These are phyloP conservation scores for Zymoseptoria pseudotritici DNA, from an alignment of 2,329 filamentous ascomycete genomes.

Conservation along the genomic window DNA sequence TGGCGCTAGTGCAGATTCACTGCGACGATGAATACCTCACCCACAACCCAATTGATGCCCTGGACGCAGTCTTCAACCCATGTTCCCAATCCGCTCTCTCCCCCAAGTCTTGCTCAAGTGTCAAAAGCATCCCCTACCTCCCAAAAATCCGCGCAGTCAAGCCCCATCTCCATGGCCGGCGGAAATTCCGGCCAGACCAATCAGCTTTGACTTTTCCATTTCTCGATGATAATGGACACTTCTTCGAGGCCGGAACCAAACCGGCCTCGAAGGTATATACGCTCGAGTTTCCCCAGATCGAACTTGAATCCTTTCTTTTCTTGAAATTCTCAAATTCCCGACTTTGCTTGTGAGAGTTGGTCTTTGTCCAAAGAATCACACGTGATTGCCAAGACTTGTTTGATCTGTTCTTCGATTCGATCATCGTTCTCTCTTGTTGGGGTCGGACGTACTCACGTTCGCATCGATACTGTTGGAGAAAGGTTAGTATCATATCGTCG, in stretches of 20 bases:
- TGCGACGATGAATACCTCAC: not conserved
- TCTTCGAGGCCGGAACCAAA: constrained; percentile 10
- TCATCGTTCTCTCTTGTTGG: not conserved
- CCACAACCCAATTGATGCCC: not conserved
- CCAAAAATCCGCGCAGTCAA: not conserved
- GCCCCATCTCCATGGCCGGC: constrained; percentile 9
- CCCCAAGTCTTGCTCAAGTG: too few relatives aligned
- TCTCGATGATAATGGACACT: not conserved
- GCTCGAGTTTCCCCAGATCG: constrained; percentile 8
- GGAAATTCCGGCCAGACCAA: constrained; percentile 22
- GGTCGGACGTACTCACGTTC: too few relatives aligned
- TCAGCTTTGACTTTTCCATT: constrained; percentile 3
- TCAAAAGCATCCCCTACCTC: too few relatives aligned
- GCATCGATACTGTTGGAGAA: not conserved
- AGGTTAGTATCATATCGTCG: not conserved
- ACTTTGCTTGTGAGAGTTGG: not conserved
- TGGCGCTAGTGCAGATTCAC: not conserved
- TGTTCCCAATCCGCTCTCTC: too few relatives aligned
- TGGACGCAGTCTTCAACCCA: not conserved
- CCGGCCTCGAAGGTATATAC: constrained; percentile 20
- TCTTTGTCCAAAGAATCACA: not conserved
- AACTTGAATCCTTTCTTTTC: constrained; percentile 13
- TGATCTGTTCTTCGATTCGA: constrained; percentile 2
- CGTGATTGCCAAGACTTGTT: constrained; percentile 2
- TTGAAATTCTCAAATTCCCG: not conserved